Base-by-base conservation (phyloP, 2,329 filamentous ascomycete species). In the Beauveria brongniartii region DNA sequence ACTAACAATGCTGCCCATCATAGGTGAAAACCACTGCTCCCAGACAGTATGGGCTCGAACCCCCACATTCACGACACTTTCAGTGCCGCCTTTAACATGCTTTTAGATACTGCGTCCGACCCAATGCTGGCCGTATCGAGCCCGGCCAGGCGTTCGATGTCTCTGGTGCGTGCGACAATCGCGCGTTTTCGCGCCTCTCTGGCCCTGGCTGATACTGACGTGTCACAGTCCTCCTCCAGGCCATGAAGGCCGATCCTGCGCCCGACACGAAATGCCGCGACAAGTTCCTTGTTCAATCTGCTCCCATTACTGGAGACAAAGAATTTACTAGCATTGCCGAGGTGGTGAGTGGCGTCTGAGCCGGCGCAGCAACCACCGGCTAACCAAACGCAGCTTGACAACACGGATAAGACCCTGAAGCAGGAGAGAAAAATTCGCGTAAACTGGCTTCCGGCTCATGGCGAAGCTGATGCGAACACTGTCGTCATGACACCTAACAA, bases 1-100 rank as follows among this genome's bases (percentile, higher is more conserved):
- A 48, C 72, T 76, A 65, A 75, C 68, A 57, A 61, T 55, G 40
- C 8, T 41, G 14, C 5, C 40, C n/a, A 44, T 47, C 43, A 16
- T 68, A 96, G 92, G 94, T 99, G 76, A 99, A 99, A 86, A 99
- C 94, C 54, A 99, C 94, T 65, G 94, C 94, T 55, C 94, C 94
- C 40, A 97, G 97, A 79, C 94, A 97, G 93, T 99, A 90, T 72
- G 89, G 76, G 64, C 28, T 24, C 50, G 22, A 20, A 24, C n/a
- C 46, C 44, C 14, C 52, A 48, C 41, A 9, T 53, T 59, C 55
- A 26, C 30, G 53, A 61, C 43, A 46, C 12, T 14, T 37, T 12
- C n/a, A 26, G 12, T 56, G 61, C 56, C 61, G 46, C 59, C 61
- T 62, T 58, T 65, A 64, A 63, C 62, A 62, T 65, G 52, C 64